A percentile compares a stretch with the other conserved stretches of the same genome.
Conservation (phyloP, 805 yeast genomes). For the Brettanomyces sp. region DNA sequence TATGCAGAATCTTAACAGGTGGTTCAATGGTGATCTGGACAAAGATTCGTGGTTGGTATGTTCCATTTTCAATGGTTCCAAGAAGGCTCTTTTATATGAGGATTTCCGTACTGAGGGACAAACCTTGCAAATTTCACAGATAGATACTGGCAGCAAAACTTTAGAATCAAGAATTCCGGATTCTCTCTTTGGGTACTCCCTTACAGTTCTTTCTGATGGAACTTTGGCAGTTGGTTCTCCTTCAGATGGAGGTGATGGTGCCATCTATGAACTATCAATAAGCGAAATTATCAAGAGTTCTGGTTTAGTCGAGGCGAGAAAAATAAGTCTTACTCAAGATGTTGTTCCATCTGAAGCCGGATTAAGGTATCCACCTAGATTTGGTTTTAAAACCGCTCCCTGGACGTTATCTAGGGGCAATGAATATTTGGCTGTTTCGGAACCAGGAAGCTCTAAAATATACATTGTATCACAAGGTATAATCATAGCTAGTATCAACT, state of each 20-base stretch:
- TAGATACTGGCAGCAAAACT: not conserved
- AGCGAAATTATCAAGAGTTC: constrained; percentile 13
- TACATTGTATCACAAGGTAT: constrained; percentile 23
- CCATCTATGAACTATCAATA: constrained; percentile 36
- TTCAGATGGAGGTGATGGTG: constrained; percentile 32
- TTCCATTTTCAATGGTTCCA: constrained; percentile 5
- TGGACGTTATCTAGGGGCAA: constrained; percentile 18
- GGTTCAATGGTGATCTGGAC: constrained; percentile 28
- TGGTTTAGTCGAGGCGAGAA: not conserved
- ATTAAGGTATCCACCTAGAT: constrained; percentile 21
- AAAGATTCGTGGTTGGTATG: constrained; percentile 27
- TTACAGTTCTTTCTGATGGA: constrained; percentile 29
- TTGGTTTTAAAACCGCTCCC: constrained; percentile 32
- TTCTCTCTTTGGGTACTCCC: constrained; percentile 38
- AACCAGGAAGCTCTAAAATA: constrained; percentile 43
- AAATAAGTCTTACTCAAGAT: not conserved
- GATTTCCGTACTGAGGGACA: not conserved
- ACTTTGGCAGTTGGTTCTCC: constrained; percentile 46
- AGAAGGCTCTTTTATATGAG: not conserved
- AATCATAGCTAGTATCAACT: constrained; percentile 13
- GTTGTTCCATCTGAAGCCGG: not conserved
- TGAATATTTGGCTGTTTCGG: constrained; percentile 34
- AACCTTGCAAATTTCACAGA: not conserved
- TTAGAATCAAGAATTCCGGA: constrained; percentile 10
- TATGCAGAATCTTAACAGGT: constrained; percentile 24